Evolutionary conservation across 441 rosid genomes (phyloP).

Genomic region (Raphanus hybrid): DNA sequence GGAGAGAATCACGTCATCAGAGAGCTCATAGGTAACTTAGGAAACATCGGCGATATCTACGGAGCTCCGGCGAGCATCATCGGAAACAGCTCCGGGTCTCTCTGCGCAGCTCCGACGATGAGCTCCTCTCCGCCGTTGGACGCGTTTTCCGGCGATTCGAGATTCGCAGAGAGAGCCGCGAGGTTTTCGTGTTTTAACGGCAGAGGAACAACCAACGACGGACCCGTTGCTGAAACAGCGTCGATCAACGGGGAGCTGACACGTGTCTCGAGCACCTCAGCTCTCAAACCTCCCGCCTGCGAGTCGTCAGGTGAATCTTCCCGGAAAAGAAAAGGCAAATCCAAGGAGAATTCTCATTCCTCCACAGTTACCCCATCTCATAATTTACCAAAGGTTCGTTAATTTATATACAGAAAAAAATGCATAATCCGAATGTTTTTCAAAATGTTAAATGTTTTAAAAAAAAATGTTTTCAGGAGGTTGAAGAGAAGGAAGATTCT

Average conservation of each 20-base stretch:
- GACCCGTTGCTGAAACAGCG: slow-evolving; percentile 32
- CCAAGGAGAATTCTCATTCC: slow-evolving; percentile 49
- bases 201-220: slow-evolving; percentile 46
- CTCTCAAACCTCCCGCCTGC: slow-evolving; percentile 41
- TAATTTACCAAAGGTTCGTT: slow-evolving; percentile 44
- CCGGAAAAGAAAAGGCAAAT: slow-evolving; percentile 64
- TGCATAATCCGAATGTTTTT: too few relatives aligned
- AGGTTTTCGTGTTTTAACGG: slow-evolving; percentile 69
- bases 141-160: slow-evolving; percentile 57
- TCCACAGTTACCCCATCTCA: slow-evolving; percentile 39
- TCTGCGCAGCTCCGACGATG: slow-evolving; percentile 44
- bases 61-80: slow-evolving; percentile 51
- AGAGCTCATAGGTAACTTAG: slow-evolving; percentile 55
- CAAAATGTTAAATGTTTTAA: not conserved
- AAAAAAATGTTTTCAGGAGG: slow-evolving; percentile 40
- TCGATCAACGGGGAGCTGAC: slow-evolving; percentile 39
- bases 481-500: slow-evolving; percentile 49
- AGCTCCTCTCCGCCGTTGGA: slow-evolving; percentile 59
- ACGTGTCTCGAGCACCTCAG: slow-evolving; percentile 61
- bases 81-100: slow-evolving; percentile 43
- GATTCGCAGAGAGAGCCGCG: slow-evolving; percentile 62
- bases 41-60: slow-evolving; percentile 40
- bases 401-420: too few relatives aligned
- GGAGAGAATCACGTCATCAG: slow-evolving; percentile 43
- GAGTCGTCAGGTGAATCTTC: slow-evolving; percentile 29